Base-by-base conservation (phyloP, 2,329 filamentous ascomycete genomes). In the Exophiala mesophila region DNA sequence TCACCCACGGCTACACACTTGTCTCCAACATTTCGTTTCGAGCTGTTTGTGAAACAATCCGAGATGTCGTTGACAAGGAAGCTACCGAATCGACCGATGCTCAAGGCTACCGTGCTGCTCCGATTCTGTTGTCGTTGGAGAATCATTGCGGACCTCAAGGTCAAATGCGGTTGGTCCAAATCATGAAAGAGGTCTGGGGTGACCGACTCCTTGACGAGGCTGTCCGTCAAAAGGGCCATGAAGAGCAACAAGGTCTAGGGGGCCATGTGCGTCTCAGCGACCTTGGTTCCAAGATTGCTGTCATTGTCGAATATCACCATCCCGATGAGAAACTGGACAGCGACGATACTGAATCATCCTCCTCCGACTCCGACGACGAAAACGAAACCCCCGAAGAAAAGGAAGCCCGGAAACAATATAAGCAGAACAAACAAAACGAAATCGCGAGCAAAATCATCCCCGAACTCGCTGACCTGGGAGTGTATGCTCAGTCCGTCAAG, bases 401-500 rank as follows among this genome's bases (percentile, higher is more conserved):
- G 30, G 18, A 39, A 35, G 44, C 42, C 3, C 44, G 43, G 20
- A 41, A 49, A 18, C 36, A 44, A 8, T 50, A 54, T 43, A 39
- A 50, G 10, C 40, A 54, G 18, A 52, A 54, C 26, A 50, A 53
- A 24, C 43, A 53, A 24, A 40, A 39, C 16, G 34, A 39, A 2
- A 36, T 43, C 7, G 15, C 49, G 12, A 45, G 46, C 9, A 31
- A 36, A 19, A 54, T 55, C 31, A 44, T 54, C 16, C 53, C 53
- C n/a, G 49, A 49, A 19, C 46, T 55, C 9, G 53, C 53, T 10
- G 53, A 54, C n/a, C 39, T 55, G 15, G 53, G 53, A 5, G 43
- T 55, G 15, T 55, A 55, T 36, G 53, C 53, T 23, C 53, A 55
- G 29, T 55, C 53, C 12, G 45, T 54, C 29, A 55, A 55, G 35